phyloP scores from a whole-genome alignment of 805 yeast species.

The Kuraishia hungarica region DNA sequence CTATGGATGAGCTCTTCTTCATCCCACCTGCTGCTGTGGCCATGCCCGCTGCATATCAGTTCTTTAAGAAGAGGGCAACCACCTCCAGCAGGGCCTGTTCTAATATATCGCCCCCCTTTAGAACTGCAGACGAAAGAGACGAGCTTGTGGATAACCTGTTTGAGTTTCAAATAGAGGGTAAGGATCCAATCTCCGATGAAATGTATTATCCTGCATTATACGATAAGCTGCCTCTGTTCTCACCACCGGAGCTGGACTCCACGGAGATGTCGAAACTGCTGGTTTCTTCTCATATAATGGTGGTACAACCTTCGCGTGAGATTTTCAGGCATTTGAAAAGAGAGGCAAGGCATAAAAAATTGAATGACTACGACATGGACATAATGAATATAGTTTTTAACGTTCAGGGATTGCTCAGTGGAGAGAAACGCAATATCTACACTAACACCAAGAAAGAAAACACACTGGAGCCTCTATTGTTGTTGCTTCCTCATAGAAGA shows the following conservation, averaged over 20 bases:
- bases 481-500: conserved; percentile 39
- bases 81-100: conserved; percentile 13
- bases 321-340: conserved; percentile 15
- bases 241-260: conserved; percentile 10
- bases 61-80: conserved; percentile 8
- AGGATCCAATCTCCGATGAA: conserved; percentile 4
- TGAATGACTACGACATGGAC: conserved; percentile 48
- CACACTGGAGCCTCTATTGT: conserved; percentile 18
- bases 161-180: conserved; percentile 2
- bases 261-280: conserved; percentile 6
- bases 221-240: conserved; percentile 28
- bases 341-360: conserved; percentile 16
- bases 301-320: conserved; percentile 36
- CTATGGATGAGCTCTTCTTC: conserved; percentile 44
- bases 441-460: background rate
- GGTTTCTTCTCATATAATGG: conserved; percentile 46
- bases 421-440: background rate
- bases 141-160: background rate
- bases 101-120: background rate
- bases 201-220: conserved; percentile 16
- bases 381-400: conserved; percentile 24
- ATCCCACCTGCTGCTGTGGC: conserved; percentile 38
- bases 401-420: background rate
- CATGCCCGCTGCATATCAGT: conserved; percentile 34
- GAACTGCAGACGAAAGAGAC: background rate